A percentile compares a stretch with the other conserved stretches of the same genome.
These are phyloP conservation scores for Apiospora rasikravindrae DNA, from an alignment of 2,329 filamentous ascomycete species.

Conservation along the genomic window DNA sequence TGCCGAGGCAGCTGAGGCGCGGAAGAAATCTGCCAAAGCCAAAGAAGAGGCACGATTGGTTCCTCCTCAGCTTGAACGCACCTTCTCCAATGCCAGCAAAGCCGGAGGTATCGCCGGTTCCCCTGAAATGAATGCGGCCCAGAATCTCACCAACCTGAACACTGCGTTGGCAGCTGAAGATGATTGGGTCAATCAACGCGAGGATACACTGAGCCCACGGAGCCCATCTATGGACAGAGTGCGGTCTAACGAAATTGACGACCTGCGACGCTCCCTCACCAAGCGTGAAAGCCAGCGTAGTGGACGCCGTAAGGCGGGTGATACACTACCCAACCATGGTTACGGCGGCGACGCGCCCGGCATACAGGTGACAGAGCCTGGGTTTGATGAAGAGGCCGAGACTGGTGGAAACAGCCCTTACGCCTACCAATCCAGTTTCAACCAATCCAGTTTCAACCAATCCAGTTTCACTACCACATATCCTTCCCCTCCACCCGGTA, in stretches of 20 bases:
- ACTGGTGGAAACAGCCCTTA: conserved; percentile 30
- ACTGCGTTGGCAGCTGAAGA: conserved; percentile 41
- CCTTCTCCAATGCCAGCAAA: conserved; percentile 28
- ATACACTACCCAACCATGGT: conserved; percentile 32
- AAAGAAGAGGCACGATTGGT: conserved; percentile 72
- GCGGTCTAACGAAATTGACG: conserved; percentile 46
- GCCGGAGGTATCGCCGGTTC: conserved; percentile 33
- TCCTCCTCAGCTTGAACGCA: conserved; percentile 45
- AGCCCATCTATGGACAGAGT: conserved; percentile 37
- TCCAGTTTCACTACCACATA: conserved; percentile 1
- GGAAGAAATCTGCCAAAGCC: conserved; percentile 61
- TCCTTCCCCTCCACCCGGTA: conserved; percentile 9
- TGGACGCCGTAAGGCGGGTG: conserved; percentile 38
- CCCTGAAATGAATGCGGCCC: conserved; percentile 50
- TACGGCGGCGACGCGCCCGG: conserved; percentile 28
- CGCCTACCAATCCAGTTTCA: conserved; percentile 10
- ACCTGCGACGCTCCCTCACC: conserved; percentile 30
- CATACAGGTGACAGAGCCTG: conserved; percentile 37
- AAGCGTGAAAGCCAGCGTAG: conserved; percentile 37
- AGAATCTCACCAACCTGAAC: conserved; percentile 49
- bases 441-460: conserved; percentile 4
- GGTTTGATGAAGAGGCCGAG: conserved; percentile 40
- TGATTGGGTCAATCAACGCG: conserved; percentile 44
- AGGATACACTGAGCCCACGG: conserved; percentile 42
- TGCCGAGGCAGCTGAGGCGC: conserved; percentile 66